Conservation (phyloP, 176 grass and related monocot species). For the Rhynchospora breviuscula region DNA sequence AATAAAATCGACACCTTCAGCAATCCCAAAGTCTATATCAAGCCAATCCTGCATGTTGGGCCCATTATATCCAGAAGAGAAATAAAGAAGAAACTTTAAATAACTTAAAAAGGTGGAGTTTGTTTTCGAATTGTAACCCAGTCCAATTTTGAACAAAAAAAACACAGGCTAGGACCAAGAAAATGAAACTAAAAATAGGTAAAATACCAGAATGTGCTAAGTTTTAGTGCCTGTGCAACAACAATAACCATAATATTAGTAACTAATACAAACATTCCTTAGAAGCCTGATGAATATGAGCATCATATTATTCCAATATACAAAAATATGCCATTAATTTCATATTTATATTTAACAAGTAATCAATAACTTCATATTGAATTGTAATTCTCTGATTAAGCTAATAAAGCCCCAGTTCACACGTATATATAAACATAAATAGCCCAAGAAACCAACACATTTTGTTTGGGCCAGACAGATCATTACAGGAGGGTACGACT, state of each 20-base stretch:
- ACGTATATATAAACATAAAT: not conserved
- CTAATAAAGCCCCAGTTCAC: not conserved
- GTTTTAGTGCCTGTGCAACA: not conserved
- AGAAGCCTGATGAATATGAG: not conserved
- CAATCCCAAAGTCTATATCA: constrained; percentile 97
- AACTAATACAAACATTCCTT: not conserved
- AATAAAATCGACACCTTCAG: constrained; percentile 95
- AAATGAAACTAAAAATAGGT: not conserved
- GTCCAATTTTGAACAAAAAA: constrained; percentile 7
- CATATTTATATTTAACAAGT: not conserved
- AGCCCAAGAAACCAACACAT: not conserved
- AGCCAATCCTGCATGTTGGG: constrained; percentile 80
- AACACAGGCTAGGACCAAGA: not conserved
- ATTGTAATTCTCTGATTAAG: not conserved
- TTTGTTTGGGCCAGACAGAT: not conserved
- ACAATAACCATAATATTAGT: not conserved
- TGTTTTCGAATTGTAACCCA: not conserved
- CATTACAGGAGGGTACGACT: not conserved
- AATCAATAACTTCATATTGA: not conserved
- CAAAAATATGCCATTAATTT: not conserved
- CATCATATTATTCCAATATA: not conserved
- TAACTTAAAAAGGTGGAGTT: not conserved
- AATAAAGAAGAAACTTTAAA: constrained; percentile 9
- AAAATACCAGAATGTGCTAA: not conserved
- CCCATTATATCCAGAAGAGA: not conserved